These are phyloP conservation scores for Mytilinidion resinicola DNA, from an alignment of 495 filamentous ascomycete genomes.

Conservation along the genomic window DNA sequence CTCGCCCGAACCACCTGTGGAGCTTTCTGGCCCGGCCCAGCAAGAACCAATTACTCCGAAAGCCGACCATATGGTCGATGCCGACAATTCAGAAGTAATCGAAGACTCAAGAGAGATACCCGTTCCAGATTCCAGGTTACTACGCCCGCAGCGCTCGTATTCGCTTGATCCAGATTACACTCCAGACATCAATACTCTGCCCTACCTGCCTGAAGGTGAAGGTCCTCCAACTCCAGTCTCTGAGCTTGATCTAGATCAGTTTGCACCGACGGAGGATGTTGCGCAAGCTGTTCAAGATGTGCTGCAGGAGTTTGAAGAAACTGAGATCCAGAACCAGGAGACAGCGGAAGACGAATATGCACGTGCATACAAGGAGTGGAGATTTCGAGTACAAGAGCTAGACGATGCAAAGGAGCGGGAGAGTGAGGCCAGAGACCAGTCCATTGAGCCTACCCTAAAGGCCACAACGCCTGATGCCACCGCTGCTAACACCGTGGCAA, in stretches of 20 bases:
- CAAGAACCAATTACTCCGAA: conserved; percentile 24
- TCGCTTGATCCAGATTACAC: conserved; percentile 15
- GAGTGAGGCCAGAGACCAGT: conserved; percentile 45
- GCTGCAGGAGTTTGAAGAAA: conserved; percentile 1
- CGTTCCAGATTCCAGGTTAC: too few species aligned
- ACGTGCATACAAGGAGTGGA: conserved; percentile 45
- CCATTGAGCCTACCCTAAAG: conserved; percentile 36
- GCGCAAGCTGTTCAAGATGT: conserved; percentile 15
- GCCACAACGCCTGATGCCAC: conserved; percentile 38
- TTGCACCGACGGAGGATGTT: conserved; percentile 16
- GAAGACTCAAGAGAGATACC: too few species aligned
- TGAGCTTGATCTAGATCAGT: conserved; percentile 25
- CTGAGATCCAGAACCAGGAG: conserved; percentile 17
- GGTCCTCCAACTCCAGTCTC: conserved; percentile 32
- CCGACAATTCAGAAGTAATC: too few species aligned
- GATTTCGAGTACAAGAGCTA: conserved; percentile 46
- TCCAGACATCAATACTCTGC: conserved; percentile 31
- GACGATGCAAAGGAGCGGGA: conserved; percentile 46
- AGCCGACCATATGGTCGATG: conserved; percentile 2
- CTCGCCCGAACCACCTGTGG: background rate
- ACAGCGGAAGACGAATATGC: conserved; percentile 41
- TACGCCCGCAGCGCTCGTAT: too few species aligned
- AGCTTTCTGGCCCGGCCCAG: background rate
- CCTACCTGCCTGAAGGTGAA: conserved; percentile 29
- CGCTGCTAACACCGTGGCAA: conserved; percentile 4